Conservation (phyloP, 2,329 filamentous ascomycete genomes). For the Alternaria sp. region DNA sequence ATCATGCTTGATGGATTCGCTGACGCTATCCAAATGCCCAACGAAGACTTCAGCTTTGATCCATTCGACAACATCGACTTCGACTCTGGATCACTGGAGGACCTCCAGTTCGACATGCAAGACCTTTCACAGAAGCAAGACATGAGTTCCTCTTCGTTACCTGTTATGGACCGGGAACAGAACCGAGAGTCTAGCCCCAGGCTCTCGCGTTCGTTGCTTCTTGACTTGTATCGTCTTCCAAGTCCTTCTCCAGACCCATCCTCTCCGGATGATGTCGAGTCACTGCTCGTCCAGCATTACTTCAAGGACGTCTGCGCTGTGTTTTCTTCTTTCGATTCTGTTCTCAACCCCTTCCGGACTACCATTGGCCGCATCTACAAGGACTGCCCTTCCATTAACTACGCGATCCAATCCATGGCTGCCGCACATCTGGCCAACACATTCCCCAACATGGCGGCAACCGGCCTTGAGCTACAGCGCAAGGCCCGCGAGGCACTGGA, state of each 20-base stretch:
- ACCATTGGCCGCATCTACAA: conserved; percentile 65
- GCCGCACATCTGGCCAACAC: conserved; percentile 66
- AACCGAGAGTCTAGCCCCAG: conserved; percentile 36
- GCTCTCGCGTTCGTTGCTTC: conserved; percentile 48
- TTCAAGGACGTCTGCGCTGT: conserved; percentile 67
- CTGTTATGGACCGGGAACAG: conserved; percentile 20
- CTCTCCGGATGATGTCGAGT: conserved; percentile 56
- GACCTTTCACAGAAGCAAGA: conserved; percentile 27
- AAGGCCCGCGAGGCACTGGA: conserved; percentile 61
- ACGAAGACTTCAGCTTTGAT: conserved; percentile 35
- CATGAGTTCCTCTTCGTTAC: conserved; percentile 15
- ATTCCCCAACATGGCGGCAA: conserved; percentile 60
- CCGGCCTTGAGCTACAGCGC: conserved; percentile 59
- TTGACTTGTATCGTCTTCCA: conserved; percentile 47
- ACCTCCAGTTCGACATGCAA: conserved; percentile 27
- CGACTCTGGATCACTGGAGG: conserved; percentile 27
- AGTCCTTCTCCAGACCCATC: conserved; percentile 40
- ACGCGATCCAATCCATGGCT: conserved; percentile 69
- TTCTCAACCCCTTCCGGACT: conserved; percentile 66
- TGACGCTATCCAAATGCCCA: conserved; percentile 26
- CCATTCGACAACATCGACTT: conserved; percentile 37
- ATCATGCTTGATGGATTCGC: conserved; percentile 32
- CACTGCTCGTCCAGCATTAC: conserved; percentile 67
- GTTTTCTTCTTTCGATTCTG: conserved; percentile 69
- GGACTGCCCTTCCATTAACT: conserved; percentile 64